Evolutionary conservation across 257 asterid species (phyloP).

Genomic region (Euphrasia confusa): DNA sequence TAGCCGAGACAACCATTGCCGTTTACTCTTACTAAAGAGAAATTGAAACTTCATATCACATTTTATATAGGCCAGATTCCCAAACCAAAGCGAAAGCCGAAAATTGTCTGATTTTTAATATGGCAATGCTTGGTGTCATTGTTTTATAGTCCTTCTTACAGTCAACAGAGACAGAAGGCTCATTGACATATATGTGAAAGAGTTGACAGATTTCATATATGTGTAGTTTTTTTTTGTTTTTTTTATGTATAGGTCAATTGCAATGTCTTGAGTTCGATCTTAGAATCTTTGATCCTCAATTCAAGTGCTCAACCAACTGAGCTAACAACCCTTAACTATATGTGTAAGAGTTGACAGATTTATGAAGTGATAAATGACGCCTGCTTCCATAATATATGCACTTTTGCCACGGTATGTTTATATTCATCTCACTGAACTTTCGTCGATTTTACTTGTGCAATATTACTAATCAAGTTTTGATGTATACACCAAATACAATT

Average conservation of each 20-base stretch:
- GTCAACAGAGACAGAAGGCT: slow-evolving; percentile 44
- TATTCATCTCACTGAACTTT: not conserved
- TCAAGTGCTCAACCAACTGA: too few relatives aligned
- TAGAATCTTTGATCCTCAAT: too few relatives aligned
- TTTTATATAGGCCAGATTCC: slow-evolving; percentile 32
- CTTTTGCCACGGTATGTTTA: slow-evolving; percentile 5
- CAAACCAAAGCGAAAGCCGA: slow-evolving; percentile 45
- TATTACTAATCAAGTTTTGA: not conserved
- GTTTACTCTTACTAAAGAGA: too few relatives aligned
- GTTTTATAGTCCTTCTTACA: slow-evolving; percentile 46
- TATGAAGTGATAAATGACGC: not conserved
- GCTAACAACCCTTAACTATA: too few relatives aligned
- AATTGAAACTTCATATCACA: too few relatives aligned
- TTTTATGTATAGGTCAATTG: too few relatives aligned
- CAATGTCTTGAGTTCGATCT: too few relatives aligned
- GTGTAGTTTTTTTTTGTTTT: too few relatives aligned
- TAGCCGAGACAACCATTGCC: too few relatives aligned
- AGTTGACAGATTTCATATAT: too few relatives aligned
- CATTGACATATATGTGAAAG: slow-evolving; percentile 47
- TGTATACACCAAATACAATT: not conserved
- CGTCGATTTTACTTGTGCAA: not conserved
- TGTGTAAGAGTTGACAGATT: too few relatives aligned
- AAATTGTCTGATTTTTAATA: slow-evolving; percentile 42
- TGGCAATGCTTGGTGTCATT: slow-evolving; percentile 75
- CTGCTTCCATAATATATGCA: not conserved